A percentile compares a stretch with the other conserved stretches of the same genome.
phyloP scores from a whole-genome alignment of 2,329 filamentous ascomycete genomes.

The Calonectria pseudoturangicola region DNA sequence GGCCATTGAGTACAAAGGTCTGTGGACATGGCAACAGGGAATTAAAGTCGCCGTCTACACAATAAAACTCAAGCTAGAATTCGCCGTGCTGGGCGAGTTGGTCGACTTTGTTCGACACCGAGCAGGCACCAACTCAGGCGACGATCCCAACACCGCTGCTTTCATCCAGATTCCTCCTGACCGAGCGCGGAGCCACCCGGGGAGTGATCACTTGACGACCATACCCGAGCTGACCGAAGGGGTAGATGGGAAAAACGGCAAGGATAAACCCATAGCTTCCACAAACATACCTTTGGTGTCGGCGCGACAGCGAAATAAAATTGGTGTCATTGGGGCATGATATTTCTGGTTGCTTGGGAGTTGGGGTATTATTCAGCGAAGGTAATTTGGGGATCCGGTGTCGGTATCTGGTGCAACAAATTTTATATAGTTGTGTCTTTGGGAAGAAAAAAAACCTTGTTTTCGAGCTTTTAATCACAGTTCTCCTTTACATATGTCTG shows the following conservation, averaged over 20 bases:
- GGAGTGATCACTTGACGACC: not conserved
- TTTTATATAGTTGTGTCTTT: no score
- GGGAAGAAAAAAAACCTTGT: no score
- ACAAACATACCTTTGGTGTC: not conserved
- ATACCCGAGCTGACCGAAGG: not conserved
- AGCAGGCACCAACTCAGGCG: slow-evolving; percentile 23
- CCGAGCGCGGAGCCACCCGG: not conserved
- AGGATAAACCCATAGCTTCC: not conserved
- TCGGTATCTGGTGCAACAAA: no score
- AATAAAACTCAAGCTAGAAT: slow-evolving; percentile 61
- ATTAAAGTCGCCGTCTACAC: slow-evolving; percentile 43
- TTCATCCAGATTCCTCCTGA: slow-evolving; percentile 8
- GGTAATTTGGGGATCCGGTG: no score
- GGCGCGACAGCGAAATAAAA: not conserved
- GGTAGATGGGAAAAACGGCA: not conserved
- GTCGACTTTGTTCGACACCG: slow-evolving; percentile 58
- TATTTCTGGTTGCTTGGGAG: not conserved
- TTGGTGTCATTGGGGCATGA: not conserved
- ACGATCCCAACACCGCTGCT: not conserved
- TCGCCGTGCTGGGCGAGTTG: slow-evolving; percentile 59
- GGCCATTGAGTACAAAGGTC: slow-evolving; percentile 37
- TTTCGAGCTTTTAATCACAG: no score
- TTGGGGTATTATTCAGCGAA: not conserved
- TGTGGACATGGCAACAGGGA: slow-evolving; percentile 36
- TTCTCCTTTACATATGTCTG: no score